These are phyloP conservation scores for Entoloma clypeatum DNA, from an alignment of 1,284 basidiomycete genomes.

Conservation along the genomic window DNA sequence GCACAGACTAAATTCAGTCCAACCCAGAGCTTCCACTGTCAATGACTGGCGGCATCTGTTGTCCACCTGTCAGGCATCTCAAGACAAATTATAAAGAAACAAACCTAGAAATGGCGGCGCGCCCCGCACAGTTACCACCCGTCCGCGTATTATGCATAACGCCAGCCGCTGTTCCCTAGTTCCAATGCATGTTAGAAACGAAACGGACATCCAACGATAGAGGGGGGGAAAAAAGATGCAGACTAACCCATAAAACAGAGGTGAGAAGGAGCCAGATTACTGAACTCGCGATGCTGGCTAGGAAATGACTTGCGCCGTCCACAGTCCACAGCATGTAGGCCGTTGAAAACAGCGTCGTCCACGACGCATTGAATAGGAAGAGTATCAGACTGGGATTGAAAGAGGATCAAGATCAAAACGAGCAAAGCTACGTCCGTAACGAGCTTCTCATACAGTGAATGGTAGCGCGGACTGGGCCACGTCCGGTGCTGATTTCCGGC, in stretches of 20 bases:
- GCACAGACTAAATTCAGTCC: constrained; percentile 72
- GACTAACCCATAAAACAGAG: constrained; percentile 58
- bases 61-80: constrained; percentile 19
- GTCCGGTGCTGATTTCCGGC: constrained; percentile 55
- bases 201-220: constrained; percentile 5
- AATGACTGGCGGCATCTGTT: constrained; percentile 63
- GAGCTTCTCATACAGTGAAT: constrained; percentile 48
- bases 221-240: constrained; percentile 1
- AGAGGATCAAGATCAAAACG: background rate
- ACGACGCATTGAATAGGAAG: constrained; percentile 64
- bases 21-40: constrained; percentile 69
- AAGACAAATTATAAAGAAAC: constrained; percentile 22
- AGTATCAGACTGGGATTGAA: constrained; percentile 27
- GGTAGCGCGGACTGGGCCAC: constrained; percentile 61
- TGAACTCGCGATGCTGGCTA: constrained; percentile 74
- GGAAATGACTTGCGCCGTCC: constrained; percentile 57
- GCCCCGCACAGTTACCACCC: constrained; percentile 54
- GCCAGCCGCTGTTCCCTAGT: constrained; percentile 60
- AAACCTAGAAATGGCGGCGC: constrained; percentile 49
- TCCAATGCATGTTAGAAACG: constrained; percentile 4
- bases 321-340: constrained; percentile 69
- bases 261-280: constrained; percentile 67
- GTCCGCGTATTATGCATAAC: constrained; percentile 58
- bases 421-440: background rate
- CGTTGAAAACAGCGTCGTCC: constrained; percentile 66